Base-by-base conservation (phyloP, 2,329 filamentous ascomycete species). In the Colletotrichum horii region DNA sequence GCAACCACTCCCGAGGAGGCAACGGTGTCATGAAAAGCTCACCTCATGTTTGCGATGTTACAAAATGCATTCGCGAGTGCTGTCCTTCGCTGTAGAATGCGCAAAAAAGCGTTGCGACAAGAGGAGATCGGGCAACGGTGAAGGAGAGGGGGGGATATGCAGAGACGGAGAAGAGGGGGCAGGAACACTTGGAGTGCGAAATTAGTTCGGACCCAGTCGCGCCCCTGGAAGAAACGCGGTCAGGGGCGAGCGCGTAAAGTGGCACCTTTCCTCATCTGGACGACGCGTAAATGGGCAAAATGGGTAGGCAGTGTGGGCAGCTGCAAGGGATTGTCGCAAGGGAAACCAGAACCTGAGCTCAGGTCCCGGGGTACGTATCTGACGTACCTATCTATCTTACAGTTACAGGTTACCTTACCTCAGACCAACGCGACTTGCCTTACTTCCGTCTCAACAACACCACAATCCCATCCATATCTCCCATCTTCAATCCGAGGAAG, bases 171-270 rank as follows among this genome's bases (percentile, higher is more conserved):
- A 69, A 62, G 66, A 66, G 76, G 61, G 73, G 73, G 61, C 36
- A 26, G 19, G 32, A 71, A 30, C 56, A 34, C 60, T 43, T 66
- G 56, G 64, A 77, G 24, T 66, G 65, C 56, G 74, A 73, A 68
- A 76, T 74, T 75, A 69, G 62, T 67, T 69, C 66, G 68, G 66
- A 73, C 65, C 71, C 61, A 67, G 56, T 77, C 74, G 70, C 74
- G 62, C 77, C 61, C 52, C 43, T 52, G 43, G 66, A 65, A 69
- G 58, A 61, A 71, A 55, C 77, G 72, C 76, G 74, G 48, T 32
- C 61, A 71, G 73, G 70, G 65, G 70, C 28, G 9, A 71, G 75
- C 87, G 87, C 86, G 87, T 89, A 84, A 87, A 89, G 84, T 87
- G 84, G 79, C 79, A 78, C 83, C 84, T 84, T 74, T n/a, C 83